phyloP scores from a whole-genome alignment of 176 grass and related monocot genomes.

The Miscanthus lutarioriparius region DNA sequence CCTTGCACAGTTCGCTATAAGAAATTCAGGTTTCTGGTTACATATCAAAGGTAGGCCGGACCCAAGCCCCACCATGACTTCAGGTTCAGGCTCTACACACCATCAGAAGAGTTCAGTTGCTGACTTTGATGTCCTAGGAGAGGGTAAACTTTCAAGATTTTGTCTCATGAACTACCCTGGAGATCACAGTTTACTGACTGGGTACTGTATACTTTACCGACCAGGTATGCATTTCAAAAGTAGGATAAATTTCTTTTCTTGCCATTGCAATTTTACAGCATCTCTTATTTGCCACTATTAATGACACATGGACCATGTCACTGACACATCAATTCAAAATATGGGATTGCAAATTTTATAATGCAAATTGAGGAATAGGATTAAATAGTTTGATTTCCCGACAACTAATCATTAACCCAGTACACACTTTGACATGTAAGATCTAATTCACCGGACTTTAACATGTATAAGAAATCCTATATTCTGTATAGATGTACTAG shows the following conservation, averaged over 20 bases:
- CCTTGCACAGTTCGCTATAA: no score
- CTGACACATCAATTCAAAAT: background rate
- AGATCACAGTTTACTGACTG: no score
- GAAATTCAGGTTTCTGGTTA: no score
- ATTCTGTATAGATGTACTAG: no score
- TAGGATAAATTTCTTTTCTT: background rate
- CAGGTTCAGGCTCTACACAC: background rate
- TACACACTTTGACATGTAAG: background rate
- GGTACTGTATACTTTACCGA: background rate
- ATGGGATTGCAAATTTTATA: background rate
- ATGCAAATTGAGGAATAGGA: background rate
- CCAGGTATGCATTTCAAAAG: background rate
- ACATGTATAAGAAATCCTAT: background rate
- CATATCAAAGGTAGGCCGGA: background rate
- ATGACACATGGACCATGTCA: background rate
- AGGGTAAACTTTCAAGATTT: no score
- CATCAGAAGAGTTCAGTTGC: background rate
- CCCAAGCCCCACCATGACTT: background rate
- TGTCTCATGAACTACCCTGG: no score
- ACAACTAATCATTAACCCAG: background rate
- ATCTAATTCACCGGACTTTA: background rate
- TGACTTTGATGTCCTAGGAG: background rate
- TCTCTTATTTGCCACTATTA: background rate
- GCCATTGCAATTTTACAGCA: background rate
- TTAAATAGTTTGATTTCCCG: background rate